Base-by-base conservation (phyloP, 331 rosid species). In the Malus hybrid region DNA sequence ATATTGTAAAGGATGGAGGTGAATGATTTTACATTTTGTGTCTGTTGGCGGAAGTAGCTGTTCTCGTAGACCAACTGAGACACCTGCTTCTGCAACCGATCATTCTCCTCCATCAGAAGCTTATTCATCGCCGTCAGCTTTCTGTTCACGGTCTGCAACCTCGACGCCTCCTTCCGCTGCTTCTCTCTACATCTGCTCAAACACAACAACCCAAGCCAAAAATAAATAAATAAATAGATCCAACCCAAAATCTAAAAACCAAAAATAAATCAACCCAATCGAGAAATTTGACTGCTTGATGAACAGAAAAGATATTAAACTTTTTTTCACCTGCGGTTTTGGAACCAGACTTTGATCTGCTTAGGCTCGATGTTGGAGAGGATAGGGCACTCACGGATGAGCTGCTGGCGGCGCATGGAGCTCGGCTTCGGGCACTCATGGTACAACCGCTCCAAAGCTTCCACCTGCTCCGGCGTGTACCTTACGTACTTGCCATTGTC, bases 291-390 rank as follows among this genome's bases (percentile, higher is more conserved):
- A 15, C 16, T 10, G 30, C n/a, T 58, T 22, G 64, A 58, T 58
- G 64, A 58, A 58, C 16, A 11, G 32, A 58, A 6, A 22, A 11
- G 63, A 58, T 22, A 12, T 22, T 11, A 58, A 55, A 50, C 16
- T 56, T 58, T 58, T 20, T 10, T 20, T 10, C 72, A 93, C 98
- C 99, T 90, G 71, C 99, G 83, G 74, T 94, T 94, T 71, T 94
- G 99, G 75, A 94, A 94, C 99, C 99, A 94, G 80, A 94, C 99
- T 75, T 94, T 94, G 97, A 94, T 88, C 95, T 94, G 99, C 71
- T 94, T 94, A 12, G 97, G 93, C 75, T 94, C 99, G 76, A 94
- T 94, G 79, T 94, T 80, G 75, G 96, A 92, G 79, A 94, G 99
- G 81, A 94, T 94, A 42, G 99, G 96, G 57, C 99, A 94, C 56